Evolutionary conservation across 805 yeast species (phyloP).

Genomic region (Starmerella kuoi): DNA sequence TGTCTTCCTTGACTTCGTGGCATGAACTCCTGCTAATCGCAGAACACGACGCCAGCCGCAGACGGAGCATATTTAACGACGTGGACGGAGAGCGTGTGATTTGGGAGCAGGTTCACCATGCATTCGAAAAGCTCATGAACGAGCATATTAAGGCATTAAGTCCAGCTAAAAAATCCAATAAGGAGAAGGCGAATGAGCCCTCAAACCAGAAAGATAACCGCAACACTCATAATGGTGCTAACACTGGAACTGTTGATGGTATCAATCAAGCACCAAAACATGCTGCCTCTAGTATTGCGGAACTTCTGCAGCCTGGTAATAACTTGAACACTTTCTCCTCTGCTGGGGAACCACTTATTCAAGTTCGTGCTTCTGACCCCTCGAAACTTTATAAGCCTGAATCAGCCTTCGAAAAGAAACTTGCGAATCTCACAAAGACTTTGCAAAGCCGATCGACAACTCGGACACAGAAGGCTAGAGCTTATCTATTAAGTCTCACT

Average conservation of each 20-base stretch:
- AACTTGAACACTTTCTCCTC: neutral
- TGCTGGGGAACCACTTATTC: neutral
- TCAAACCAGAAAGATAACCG: neutral
- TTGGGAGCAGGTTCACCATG: conserved; percentile 27
- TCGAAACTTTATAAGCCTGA: conserved; percentile 10
- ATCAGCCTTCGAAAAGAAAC: conserved; percentile 12
- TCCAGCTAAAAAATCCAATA: neutral
- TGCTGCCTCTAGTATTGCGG: neutral
- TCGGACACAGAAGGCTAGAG: conserved; percentile 4
- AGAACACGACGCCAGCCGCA: conserved; percentile 24
- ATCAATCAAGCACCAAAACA: neutral
- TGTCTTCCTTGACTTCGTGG: conserved; percentile 30
- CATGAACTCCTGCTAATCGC: conserved; percentile 30
- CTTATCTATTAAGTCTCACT: neutral
- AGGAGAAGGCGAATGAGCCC: neutral
- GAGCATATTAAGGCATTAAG: neutral
- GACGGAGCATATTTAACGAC: conserved; percentile 30
- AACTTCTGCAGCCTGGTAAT: too few relatives aligned
- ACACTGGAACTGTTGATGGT: neutral
- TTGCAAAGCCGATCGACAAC: conserved; percentile 6
- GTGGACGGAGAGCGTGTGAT: conserved; percentile 25
- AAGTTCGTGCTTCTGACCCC: neutral
- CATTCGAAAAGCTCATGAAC: neutral
- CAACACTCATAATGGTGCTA: neutral
- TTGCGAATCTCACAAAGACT: conserved; percentile 2